Conservation (phyloP, 495 filamentous ascomycete genomes). For the Neurospora terricola region DNA sequence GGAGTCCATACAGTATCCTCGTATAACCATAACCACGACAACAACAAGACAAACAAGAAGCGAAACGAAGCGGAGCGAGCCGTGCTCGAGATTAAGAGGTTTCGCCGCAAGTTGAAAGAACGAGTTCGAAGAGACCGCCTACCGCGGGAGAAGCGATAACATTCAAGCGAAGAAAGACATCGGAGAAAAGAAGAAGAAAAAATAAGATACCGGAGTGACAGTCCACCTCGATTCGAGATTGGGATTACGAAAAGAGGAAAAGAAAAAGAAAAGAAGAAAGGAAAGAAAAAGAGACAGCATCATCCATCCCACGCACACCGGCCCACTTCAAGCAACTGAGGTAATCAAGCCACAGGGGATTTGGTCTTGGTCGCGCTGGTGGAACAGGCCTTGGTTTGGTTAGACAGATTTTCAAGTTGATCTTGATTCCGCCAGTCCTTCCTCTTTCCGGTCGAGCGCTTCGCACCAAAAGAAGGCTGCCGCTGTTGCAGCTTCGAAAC, state of each 20-base stretch:
- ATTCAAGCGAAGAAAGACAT: not conserved
- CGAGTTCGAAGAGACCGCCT: not conserved
- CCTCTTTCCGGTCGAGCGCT: conserved; percentile 19
- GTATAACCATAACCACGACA: not conserved
- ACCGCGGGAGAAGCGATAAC: not conserved
- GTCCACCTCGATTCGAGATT: not conserved
- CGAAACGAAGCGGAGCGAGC: not conserved
- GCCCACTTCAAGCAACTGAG: not conserved
- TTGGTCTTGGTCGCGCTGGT: not conserved
- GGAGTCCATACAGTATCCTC: not conserved
- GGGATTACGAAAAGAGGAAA: not conserved
- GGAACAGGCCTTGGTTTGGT: not conserved
- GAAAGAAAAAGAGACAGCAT: not conserved
- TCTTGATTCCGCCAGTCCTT: not conserved
- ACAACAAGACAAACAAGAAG: not conserved
- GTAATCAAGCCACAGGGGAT: not conserved
- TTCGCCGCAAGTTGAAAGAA: no score
- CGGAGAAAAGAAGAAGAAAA: not conserved
- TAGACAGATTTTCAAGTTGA: not conserved
- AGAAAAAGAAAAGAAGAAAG: not conserved
- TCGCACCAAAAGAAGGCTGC: conserved; percentile 15
- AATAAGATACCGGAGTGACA: not conserved
- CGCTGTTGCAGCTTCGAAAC: conserved; percentile 25
- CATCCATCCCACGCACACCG: not conserved
- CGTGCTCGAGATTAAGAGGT: not conserved